Evolutionary conservation across 2,329 filamentous ascomycete species (phyloP), one percentile per base, ranked within the genome.

Genomic region (Ceratocystis cubensis): DNA sequence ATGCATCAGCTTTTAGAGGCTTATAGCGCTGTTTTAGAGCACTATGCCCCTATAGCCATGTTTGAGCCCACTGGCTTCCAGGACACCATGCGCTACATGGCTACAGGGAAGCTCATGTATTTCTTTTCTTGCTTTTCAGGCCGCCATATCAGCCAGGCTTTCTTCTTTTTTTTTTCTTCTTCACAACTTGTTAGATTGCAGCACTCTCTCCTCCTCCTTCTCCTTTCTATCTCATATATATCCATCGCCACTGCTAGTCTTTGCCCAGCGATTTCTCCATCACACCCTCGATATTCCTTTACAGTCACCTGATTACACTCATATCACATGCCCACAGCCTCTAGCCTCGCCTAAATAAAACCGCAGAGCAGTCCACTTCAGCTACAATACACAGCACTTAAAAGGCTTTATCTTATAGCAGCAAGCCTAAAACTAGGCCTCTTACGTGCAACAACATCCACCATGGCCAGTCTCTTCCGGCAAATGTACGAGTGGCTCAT

Each of bases 401-500:
- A 17, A 37, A 17, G 25, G 6, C 22, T 56, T 17, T 48, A 48
- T 56, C 22, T 20, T 59, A 2, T 59, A 37, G 1, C 28, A 30
- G 17, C 13, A n/a, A 59, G 56, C 30, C 20, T 59, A 17, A 6
- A 33, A 37, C 30, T 17, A n/a, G 2, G 15, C 44, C 28, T 37
- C 22, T n/a, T 53, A 20, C 33, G n/a, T 41, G 15, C 44, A 30
- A 44, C 33, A 71, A 71, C 70, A 75, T 81, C 71, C 78, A 97
- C 15, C 25, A 59, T 97, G 92, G 89, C 91, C 73, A 89, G 90
- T 72, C 80, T 99, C 76, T 96, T 99, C 78, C 89, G 88, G 75
- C 88, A 87, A 79, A 87, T 99, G 77, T 97, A 97, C 82, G 94
- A 97, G 84, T 97, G 93, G 93, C 82, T 97, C 76, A 80, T 99